phyloP scores from a whole-genome alignment of 225 moss, liverwort and hornwort species.

The Rhytidiadelphus loreus region DNA sequence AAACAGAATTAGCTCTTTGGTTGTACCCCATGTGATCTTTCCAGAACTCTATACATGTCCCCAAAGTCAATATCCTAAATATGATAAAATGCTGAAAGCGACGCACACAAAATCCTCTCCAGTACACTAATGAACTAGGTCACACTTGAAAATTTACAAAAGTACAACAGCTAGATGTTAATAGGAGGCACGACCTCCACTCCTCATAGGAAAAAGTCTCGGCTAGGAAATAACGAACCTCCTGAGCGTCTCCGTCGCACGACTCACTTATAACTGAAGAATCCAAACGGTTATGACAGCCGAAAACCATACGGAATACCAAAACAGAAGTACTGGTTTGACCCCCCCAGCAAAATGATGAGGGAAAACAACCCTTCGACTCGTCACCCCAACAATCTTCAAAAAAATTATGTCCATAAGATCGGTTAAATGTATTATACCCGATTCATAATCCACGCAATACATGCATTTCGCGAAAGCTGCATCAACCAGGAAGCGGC shows the following conservation, averaged over 20 bases:
- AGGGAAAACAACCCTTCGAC: neutral
- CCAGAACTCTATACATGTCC: neutral
- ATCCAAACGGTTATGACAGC: neutral
- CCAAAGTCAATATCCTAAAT: neutral
- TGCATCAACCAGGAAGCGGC: neutral
- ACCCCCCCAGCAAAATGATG: too few species aligned
- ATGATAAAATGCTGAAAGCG: neutral
- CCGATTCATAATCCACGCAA: neutral
- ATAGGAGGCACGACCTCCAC: neutral
- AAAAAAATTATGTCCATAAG: too few species aligned
- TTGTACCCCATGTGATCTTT: neutral
- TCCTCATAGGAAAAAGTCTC: neutral
- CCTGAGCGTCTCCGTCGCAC: neutral
- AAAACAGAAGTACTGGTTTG: neutral
- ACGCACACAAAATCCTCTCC: neutral
- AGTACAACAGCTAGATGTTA: neutral
- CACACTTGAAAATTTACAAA: neutral
- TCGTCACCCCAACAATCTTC: neutral
- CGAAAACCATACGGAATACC: neutral
- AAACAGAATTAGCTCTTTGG: too few species aligned
- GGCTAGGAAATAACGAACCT: neutral
- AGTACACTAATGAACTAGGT: neutral
- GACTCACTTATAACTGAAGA: neutral
- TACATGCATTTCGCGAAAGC: neutral
- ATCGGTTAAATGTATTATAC: neutral